Percentiles rank a stretch among this genome's conserved stretches.
Evolutionary conservation across 768 basidiomycete species (phyloP).

Genomic region (Lentinula aciculospora): DNA sequence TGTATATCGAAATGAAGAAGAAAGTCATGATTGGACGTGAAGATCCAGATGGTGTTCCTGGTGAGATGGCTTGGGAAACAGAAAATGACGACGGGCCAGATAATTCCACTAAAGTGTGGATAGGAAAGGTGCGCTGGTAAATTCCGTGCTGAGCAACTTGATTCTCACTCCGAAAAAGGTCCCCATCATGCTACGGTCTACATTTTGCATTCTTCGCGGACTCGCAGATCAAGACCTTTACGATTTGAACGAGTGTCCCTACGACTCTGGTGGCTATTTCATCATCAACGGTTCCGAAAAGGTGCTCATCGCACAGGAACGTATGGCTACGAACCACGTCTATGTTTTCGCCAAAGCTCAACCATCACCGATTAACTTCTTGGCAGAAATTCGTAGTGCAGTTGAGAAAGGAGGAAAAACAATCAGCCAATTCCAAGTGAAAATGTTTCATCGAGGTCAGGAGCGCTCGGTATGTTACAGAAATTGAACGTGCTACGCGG

Average conservation of each 20-base stretch:
- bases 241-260: constrained; percentile 96
- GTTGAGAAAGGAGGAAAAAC: constrained; percentile 99
- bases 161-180: constrained; percentile 46
- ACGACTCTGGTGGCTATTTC: constrained; percentile 98
- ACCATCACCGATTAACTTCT: constrained; percentile 91
- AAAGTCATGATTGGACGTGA: constrained; percentile 74
- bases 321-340: constrained; percentile 99
- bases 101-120: constrained; percentile 83
- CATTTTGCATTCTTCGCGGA: constrained; percentile 86
- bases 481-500: background rate
- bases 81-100: constrained; percentile 61
- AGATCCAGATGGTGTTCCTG: constrained; percentile 74
- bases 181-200: constrained; percentile 95
- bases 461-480: constrained; percentile 70
- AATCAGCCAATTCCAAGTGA: constrained; percentile 95
- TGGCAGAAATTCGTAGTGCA: constrained; percentile 95
- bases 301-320: constrained; percentile 98
- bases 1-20: constrained; percentile 95
- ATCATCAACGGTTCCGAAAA: constrained; percentile 99
- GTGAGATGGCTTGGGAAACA: constrained; percentile 73
- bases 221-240: constrained; percentile 77
- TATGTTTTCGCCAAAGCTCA: constrained; percentile 99
- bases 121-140: constrained; percentile 69
- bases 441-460: constrained; percentile 89
- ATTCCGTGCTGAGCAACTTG: background rate